Base-by-base conservation (phyloP, 2,329 filamentous ascomycete genomes). In the Trichoderma pleuroti region DNA sequence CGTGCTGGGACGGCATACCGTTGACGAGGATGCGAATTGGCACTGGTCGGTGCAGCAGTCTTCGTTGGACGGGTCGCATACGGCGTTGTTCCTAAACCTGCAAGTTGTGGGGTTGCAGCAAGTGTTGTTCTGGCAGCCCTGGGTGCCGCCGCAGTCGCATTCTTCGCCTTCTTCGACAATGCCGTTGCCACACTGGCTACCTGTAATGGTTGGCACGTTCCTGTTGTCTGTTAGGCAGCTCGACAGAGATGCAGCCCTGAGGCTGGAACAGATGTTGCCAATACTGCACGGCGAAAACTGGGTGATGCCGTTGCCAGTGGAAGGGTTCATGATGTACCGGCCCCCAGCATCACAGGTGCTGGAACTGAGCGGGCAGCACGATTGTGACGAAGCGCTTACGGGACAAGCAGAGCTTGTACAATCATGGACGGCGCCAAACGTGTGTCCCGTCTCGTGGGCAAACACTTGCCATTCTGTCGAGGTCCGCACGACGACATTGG, bases 241-340 rank as follows among this genome's bases (percentile, higher is more conserved):
- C 0, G 89, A 90, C 73, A 92, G 91, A 79, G 97, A 91, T 72
- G 90, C 92, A 76, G 92, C 91, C 66, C 88, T 89, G 73, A 99
- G 86, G 34, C 93, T 94, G 7, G 92, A 92, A 83, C 96, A 99
- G 72, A 99, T 93, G 78, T 98, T 98, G 73, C 96, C 96, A 74
- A 99, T 87, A 28, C 90, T 92, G 83, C 96, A 99, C 2, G 91
- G 87, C 1, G 94, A 98, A 82, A 99, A 99, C 54, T 86, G 83
- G 1, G 86, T 91, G 78, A 98, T 93, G 70, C 88, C 87, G 10
- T 84, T 79, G 14, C 86, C 87, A 1, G 95, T 96, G 12, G 92
- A 96, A 0, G 96, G 96, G 79, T 98, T 98, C 96, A 99, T 99
- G 81, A 99, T 94, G 82, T 90, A 99, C 72, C 86, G 81, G n/a